A percentile compares a stretch with the other conserved stretches of the same genome.
Conservation (phyloP, 2,329 filamentous ascomycete species). For the Knufia petricola region DNA sequence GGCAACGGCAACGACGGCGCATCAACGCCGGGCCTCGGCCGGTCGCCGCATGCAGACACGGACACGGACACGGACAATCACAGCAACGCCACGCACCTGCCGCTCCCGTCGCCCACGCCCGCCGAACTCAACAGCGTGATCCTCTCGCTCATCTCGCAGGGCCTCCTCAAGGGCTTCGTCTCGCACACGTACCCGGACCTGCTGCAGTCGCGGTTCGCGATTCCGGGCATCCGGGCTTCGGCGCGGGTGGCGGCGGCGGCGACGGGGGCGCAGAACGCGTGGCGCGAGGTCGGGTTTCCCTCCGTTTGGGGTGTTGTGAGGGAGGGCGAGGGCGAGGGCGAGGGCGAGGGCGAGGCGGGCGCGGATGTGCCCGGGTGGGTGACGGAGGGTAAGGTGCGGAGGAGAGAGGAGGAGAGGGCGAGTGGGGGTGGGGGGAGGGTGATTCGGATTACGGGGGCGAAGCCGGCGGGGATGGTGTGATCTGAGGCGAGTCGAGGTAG, state of each 20-base stretch:
- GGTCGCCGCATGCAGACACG: constrained; percentile 3
- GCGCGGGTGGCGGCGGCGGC: constrained; percentile 40
- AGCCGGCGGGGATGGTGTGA: background rate
- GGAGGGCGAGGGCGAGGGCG: constrained; percentile 50
- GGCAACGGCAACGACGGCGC: constrained; percentile 15
- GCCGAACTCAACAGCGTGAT: constrained; percentile 69
- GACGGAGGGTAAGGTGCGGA: constrained; percentile 28
- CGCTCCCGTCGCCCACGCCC: constrained; percentile 30
- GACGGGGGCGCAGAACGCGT: background rate
- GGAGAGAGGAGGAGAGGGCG: background rate
- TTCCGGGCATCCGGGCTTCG: constrained; percentile 54
- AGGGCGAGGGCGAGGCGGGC: too few species aligned
- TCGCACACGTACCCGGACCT: constrained; percentile 52
- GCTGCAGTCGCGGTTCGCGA: constrained; percentile 58
- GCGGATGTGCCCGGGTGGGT: constrained; percentile 69
- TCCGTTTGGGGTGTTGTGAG: constrained; percentile 59
- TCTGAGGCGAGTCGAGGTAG: background rate
- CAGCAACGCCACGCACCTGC: constrained; percentile 28
- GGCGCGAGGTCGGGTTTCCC: constrained; percentile 49
- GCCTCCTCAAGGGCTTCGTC: constrained; percentile 73
- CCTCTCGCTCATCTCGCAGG: constrained; percentile 67
- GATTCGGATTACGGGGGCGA: background rate
- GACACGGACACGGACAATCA: constrained; percentile 7
- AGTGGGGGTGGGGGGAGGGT: constrained; percentile 4
- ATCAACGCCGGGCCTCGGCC: constrained; percentile 10